phyloP scores from a whole-genome alignment of 2,329 filamentous ascomycete genomes.

The Epichloe sylvatica region DNA sequence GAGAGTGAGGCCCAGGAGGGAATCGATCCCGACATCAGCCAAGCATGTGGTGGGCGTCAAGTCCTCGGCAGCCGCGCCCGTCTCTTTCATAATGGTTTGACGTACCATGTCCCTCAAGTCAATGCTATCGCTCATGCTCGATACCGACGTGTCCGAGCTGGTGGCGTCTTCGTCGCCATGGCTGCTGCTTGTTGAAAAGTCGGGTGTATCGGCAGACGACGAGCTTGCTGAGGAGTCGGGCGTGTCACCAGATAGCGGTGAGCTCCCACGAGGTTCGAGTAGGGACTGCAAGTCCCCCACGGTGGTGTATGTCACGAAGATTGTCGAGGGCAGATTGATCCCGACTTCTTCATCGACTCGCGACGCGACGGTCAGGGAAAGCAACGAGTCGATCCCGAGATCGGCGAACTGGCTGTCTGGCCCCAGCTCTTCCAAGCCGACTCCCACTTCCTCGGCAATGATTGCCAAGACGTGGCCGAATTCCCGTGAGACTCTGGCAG shows the following conservation, averaged over 20 bases:
- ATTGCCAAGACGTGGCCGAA: background rate
- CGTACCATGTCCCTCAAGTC: too few relatives aligned
- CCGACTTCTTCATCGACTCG: slow-evolving; percentile 43
- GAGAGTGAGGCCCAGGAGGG: slow-evolving; percentile 5
- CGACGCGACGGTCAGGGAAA: slow-evolving; percentile 41
- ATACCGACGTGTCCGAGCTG: too few relatives aligned
- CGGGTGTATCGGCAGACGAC: too few relatives aligned
- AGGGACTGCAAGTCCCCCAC: slow-evolving; percentile 23
- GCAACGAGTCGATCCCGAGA: slow-evolving; percentile 44
- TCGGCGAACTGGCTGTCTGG: background rate
- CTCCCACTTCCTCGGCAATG: slow-evolving; percentile 7
- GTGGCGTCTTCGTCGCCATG: too few relatives aligned
- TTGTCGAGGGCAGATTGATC: slow-evolving; percentile 34
- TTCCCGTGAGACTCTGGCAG: too few relatives aligned
- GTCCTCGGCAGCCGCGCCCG: background rate
- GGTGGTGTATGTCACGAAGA: slow-evolving; percentile 38
- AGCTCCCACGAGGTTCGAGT: too few relatives aligned
- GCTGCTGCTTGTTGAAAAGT: too few relatives aligned
- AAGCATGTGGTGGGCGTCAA: background rate
- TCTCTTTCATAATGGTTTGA: slow-evolving; percentile 25
- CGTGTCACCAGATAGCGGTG: too few relatives aligned
- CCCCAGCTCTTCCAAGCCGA: background rate
- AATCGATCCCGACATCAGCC: slow-evolving; percentile 5
- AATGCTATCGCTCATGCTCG: too few relatives aligned
- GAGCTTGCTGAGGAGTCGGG: too few relatives aligned